Conservation (phyloP, 768 basidiomycete species). For the Cystofilobasidium capitatum region DNA sequence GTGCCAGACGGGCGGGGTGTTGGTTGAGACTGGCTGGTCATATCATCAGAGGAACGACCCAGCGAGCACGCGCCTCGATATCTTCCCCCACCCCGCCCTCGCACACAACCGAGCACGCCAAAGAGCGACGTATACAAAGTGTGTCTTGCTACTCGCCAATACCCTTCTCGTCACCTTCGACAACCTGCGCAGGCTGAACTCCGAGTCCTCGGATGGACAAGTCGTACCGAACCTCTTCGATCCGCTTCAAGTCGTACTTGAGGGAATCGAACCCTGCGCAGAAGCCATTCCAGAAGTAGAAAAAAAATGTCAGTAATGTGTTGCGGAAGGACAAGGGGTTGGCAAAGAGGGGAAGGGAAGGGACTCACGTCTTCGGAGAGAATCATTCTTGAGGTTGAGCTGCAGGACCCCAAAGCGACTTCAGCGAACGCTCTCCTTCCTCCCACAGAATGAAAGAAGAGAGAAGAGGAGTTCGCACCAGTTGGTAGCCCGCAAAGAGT, state of each 20-base stretch:
- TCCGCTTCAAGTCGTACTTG: slow-evolving; percentile 43
- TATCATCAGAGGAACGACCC: no score
- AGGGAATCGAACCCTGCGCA: slow-evolving; percentile 39
- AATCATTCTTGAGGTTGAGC: slow-evolving; percentile 44
- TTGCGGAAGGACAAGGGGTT: neutral
- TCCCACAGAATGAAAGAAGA: neutral
- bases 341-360: neutral
- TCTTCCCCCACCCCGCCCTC: no score
- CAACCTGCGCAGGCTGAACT: neutral
- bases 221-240: slow-evolving; percentile 37
- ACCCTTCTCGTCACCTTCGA: neutral
- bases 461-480: slow-evolving; percentile 30
- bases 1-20: no score
- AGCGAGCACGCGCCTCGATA: no score
- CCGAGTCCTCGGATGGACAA: slow-evolving; percentile 15
- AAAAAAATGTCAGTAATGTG: neutral
- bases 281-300: neutral
- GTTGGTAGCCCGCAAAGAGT: slow-evolving; percentile 40
- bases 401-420: neutral
- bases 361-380: slow-evolving; percentile 34
- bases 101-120: no score
- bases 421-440: no score
- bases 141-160: neutral
- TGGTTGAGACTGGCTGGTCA: no score
- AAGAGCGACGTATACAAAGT: no score